These are phyloP conservation scores for Fibroporia radiculosa DNA, from an alignment of 768 basidiomycete species.

Conservation along the genomic window DNA sequence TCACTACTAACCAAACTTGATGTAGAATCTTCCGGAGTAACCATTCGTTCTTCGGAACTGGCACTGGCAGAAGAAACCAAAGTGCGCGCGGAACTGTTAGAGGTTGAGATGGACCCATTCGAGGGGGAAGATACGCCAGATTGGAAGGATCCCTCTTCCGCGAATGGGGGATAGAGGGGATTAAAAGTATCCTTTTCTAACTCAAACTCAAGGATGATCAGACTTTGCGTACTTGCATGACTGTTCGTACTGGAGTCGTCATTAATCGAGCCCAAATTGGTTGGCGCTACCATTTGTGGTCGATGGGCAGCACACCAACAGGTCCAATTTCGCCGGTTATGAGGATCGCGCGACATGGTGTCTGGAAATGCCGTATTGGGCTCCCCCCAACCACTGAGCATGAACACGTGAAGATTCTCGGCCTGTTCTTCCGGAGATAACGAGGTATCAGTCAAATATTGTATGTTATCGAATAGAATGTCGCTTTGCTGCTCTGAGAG, in stretches of 20 bases:
- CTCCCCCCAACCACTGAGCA: constrained; percentile 62
- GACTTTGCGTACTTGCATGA: constrained; percentile 14
- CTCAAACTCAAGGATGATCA: constrained; percentile 76
- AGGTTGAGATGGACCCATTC: constrained; percentile 12
- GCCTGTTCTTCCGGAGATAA: constrained; percentile 30
- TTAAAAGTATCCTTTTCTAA: constrained; percentile 64
- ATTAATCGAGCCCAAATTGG: constrained; percentile 7
- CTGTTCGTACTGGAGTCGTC: neutral
- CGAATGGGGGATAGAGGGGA: constrained; percentile 50
- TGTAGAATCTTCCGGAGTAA: constrained; percentile 12
- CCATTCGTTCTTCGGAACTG: constrained; percentile 5
- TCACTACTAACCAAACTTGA: constrained; percentile 7
- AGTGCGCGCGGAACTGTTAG: constrained; percentile 19
- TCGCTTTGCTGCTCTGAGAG: constrained; percentile 60
- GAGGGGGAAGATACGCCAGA: constrained; percentile 23
- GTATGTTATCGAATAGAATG: constrained; percentile 66
- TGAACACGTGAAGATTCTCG: constrained; percentile 58
- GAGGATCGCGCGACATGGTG: constrained; percentile 19
- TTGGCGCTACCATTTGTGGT: constrained; percentile 26
- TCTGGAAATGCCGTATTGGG: constrained; percentile 41
- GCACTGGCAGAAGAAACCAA: constrained; percentile 14
- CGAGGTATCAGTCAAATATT: constrained; percentile 51
- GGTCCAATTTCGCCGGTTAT: constrained; percentile 44
- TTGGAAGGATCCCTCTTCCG: constrained; percentile 2
- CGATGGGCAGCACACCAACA: constrained; percentile 68